Base-by-base conservation (phyloP, 345 rosid genomes). In the Kandelia obovata region DNA sequence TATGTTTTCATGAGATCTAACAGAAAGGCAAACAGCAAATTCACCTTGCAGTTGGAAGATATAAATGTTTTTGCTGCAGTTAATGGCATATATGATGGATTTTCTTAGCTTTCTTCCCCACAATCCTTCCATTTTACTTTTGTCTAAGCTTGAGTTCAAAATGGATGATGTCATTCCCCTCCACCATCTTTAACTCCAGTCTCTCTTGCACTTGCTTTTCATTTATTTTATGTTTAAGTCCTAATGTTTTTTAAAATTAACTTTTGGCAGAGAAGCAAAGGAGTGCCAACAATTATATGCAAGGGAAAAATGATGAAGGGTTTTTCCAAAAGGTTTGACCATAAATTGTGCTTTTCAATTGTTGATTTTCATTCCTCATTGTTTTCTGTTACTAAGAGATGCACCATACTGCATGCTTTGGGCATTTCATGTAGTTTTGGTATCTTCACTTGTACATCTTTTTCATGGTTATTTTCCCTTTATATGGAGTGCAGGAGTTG, bases 311-410 rank as follows among this genome's bases (percentile, higher is more conserved):
- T 69, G 89, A 73, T 21, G 68, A 77, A 58, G 90, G 92, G 68
- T 88, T 86, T 72, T 86, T 87, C 62, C 87, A 73, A 58, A 89
- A 91, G 97, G 97, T 89, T 83, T 25, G 73, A 34, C 10, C 52
- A 23, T 51, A 32, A 67, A 53, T 35, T 49, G 26, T 51, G 61
- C 43, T 65, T 19, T 39, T 31, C 58, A 53, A 65, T 52, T n/a
- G 27, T 13, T 20, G n/a, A 28, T 65, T 31, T 5, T 43, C 49
- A 0, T 43, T 43, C 13, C 31, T 21, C 49, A n/a, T 46, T 58
- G n/a, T 59, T 49, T 59, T 19, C 7, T 47, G 15, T 39, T 59
- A 8, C 64, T 59, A 51, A 28, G 67, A 65, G 25, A 8, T 51
- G 39, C 46, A 37, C 16, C 2, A 1, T 21, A 21, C 49, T 26